Conservation (phyloP, 352 stramenopile species). For the Phytophthora citricola region DNA sequence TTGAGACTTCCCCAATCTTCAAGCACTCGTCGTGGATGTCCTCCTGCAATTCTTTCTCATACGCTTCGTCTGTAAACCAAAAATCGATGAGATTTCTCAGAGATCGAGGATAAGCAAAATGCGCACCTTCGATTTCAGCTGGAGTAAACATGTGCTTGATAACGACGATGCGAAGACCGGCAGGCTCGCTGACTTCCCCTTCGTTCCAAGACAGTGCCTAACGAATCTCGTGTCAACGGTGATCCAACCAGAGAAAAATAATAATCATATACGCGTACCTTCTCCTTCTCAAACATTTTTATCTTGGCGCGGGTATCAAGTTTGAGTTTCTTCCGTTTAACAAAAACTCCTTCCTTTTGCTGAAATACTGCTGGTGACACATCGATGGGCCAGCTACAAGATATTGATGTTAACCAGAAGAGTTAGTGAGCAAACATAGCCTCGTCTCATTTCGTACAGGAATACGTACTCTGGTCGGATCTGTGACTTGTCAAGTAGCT, state of each 20-base stretch:
- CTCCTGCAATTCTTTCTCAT: slow-evolving; percentile 77
- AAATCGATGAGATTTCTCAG: background rate
- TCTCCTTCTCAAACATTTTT: slow-evolving; percentile 88
- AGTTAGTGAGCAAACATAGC: background rate
- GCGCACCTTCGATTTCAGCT: slow-evolving; percentile 79
- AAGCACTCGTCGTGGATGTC: slow-evolving; percentile 87
- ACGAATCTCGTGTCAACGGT: background rate
- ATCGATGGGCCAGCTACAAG: slow-evolving; percentile 69
- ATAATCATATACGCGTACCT: slow-evolving; percentile 42
- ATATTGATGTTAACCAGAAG: slow-evolving; percentile 1
- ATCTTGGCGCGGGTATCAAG: slow-evolving; percentile 88
- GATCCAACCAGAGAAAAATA: slow-evolving; percentile 5
- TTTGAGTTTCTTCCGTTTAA: slow-evolving; percentile 82
- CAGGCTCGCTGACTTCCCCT: slow-evolving; percentile 92
- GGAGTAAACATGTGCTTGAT: slow-evolving; percentile 96
- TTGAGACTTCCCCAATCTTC: slow-evolving; percentile 85
- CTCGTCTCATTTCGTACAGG: background rate
- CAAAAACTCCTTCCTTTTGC: slow-evolving; percentile 85
- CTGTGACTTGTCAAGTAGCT: slow-evolving; percentile 93
- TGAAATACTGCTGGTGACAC: slow-evolving; percentile 88
- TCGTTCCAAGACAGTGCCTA: slow-evolving; percentile 95
- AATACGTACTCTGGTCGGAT: slow-evolving; percentile 79
- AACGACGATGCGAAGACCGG: slow-evolving; percentile 95
- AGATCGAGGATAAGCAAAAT: background rate
- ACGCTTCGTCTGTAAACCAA: slow-evolving; percentile 55